These are phyloP conservation scores for Phytopythium chamaehyphon DNA, from an alignment of 352 stramenopile species.

Conservation along the genomic window DNA sequence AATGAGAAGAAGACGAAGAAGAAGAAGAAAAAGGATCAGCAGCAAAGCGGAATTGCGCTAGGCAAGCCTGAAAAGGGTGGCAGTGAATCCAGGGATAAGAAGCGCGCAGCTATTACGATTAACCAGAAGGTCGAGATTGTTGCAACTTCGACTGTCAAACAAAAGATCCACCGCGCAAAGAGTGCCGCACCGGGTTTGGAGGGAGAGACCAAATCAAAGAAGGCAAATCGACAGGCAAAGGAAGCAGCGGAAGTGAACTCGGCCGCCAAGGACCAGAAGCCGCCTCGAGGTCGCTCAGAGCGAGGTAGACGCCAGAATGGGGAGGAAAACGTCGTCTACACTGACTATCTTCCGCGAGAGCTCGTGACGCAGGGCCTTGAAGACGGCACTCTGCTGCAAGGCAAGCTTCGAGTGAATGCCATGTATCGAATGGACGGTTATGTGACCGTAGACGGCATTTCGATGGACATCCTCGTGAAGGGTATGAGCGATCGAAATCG, in stretches of 20 bases:
- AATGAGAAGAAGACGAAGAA: slow-evolving; percentile 8
- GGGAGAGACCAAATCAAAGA: slow-evolving; percentile 7
- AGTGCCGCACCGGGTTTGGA: neutral
- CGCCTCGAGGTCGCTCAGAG: slow-evolving; percentile 3
- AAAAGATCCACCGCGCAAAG: neutral
- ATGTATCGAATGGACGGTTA: slow-evolving; percentile 76
- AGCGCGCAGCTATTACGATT: no score
- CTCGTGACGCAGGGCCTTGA: slow-evolving; percentile 28
- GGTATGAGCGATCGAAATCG: slow-evolving; percentile 70
- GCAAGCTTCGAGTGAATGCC: slow-evolving; percentile 71
- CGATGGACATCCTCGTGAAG: slow-evolving; percentile 71
- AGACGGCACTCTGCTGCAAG: slow-evolving; percentile 38
- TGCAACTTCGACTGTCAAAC: slow-evolving; percentile 9
- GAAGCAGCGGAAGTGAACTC: neutral
- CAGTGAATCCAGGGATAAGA: no score
- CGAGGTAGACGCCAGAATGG: neutral
- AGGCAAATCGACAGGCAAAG: neutral
- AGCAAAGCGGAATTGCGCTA: no score
- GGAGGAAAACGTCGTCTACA: slow-evolving; percentile 18
- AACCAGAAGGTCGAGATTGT: slow-evolving; percentile 4
- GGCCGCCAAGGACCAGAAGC: neutral
- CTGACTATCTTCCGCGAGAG: slow-evolving; percentile 34
- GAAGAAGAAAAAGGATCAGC: slow-evolving; percentile 6
- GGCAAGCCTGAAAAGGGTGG: no score
- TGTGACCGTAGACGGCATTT: slow-evolving; percentile 68